Base-by-base conservation (phyloP, 2,329 filamentous ascomycete species). In the Chrysoporthe deuterocubensis region DNA sequence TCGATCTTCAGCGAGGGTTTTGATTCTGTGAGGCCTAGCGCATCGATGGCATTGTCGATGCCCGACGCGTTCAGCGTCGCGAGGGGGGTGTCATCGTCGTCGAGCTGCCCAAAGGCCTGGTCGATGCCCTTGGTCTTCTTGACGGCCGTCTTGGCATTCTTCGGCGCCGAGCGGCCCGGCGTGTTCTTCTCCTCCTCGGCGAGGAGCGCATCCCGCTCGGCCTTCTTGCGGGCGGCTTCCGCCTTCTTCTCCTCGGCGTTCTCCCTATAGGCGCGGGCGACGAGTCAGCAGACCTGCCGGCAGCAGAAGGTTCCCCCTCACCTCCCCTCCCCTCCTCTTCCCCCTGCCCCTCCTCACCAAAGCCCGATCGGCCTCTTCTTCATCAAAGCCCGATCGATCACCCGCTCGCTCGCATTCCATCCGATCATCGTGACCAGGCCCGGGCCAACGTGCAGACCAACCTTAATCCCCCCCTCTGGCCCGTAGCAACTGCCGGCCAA, bases 11-110 rank as follows among this genome's bases (percentile, higher is more conserved):
- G 8, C 37, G 37, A 5, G 37, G 37, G 37, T 8, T 40, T 40
- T 8, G 37, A 21, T 21, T 21, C 21, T 21, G 21, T 21, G 64
- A 97, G 80, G 2, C 88, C 89, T 40, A 98, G 87, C 3, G 94
- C 94, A 74, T 97, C 94, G 62, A 98, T 87, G 0, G 94, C 94
- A 75, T 97, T 95, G 78, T 98, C 94, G 78, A 99, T 97, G 75
- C 94, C 94, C 0, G 91, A 86, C 3, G 94, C 94, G 78, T 91
- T 94, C 74, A 97, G 85, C 0, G 92, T 80, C 0, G 84, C 73
- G 11, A 89, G 78, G 16, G 82, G 81, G 69, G 73, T 74, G 64
- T 87, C 87, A 59, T 80, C 0, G 21, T 0, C 83, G 74, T 96
- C 92, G 71, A 97, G 89, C 77, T 92, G 90, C 7, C 59, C 59